phyloP scores from a whole-genome alignment of 2,329 filamentous ascomycete species.

The Sphaerulina musiva region DNA sequence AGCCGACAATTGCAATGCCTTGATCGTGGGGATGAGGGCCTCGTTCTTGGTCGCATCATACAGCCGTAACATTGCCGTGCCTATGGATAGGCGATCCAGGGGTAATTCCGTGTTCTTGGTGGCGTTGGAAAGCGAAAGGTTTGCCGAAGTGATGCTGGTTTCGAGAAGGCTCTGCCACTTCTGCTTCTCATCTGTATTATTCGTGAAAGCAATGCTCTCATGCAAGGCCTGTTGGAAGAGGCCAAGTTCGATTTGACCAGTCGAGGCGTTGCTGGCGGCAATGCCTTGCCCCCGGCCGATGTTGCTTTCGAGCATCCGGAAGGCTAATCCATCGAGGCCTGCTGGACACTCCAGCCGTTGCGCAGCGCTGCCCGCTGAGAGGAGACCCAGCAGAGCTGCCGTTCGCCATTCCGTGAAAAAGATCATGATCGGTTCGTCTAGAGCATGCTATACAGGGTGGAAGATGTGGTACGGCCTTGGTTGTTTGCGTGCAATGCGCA shows the following conservation, averaged over 20 bases:
- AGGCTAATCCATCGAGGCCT: conserved; percentile 12
- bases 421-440: not conserved
- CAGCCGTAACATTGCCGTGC: conserved; percentile 25
- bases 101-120: conserved; percentile 22
- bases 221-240: conserved; percentile 33
- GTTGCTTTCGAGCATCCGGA: conserved; percentile 30
- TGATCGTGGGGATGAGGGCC: conserved; percentile 15
- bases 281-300: conserved; percentile 32
- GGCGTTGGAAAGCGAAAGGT: conserved; percentile 18
- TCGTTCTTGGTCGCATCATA: conserved; percentile 17
- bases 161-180: conserved; percentile 16
- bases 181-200: conserved; percentile 7
- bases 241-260: conserved; percentile 29
- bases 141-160: conserved; percentile 22
- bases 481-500: not conserved
- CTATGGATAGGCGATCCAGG: conserved; percentile 32
- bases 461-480: not conserved
- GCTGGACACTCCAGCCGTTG: conserved; percentile 10
- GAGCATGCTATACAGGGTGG: not conserved
- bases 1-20: conserved; percentile 25
- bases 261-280: conserved; percentile 15
- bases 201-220: conserved; percentile 19
- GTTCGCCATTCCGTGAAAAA: not conserved
- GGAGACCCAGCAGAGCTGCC: not conserved
- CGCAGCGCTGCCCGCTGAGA: not conserved